A percentile compares a stretch with the other conserved stretches of the same genome.
Evolutionary conservation across 768 basidiomycete genomes (phyloP).

Genomic region (Trametes villosa): DNA sequence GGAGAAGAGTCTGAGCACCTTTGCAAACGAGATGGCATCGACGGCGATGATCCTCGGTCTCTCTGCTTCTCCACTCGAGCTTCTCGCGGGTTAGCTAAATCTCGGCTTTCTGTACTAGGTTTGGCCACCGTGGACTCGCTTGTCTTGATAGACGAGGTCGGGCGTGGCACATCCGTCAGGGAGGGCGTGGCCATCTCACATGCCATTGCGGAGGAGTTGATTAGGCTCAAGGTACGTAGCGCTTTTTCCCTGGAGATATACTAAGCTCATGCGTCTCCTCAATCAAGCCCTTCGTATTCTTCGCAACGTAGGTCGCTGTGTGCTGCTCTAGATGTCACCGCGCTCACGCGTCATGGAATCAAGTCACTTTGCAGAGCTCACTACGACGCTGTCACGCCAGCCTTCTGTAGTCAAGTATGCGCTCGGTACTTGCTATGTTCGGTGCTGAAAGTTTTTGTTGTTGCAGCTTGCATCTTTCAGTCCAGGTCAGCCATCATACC

Average conservation of each 20-base stretch:
- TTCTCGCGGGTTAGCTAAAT: too few relatives aligned
- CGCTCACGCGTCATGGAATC: background rate
- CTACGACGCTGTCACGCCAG: conserved; percentile 71
- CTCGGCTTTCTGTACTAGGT: too few relatives aligned
- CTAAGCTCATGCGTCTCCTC: background rate
- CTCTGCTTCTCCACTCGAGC: background rate
- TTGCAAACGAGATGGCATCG: conserved; percentile 93
- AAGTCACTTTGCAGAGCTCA: conserved; percentile 85
- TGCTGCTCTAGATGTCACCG: background rate
- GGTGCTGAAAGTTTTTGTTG: background rate
- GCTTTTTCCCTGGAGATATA: background rate
- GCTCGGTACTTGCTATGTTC: background rate
- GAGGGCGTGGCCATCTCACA: conserved; percentile 85
- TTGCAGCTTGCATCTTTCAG: conserved; percentile 77
- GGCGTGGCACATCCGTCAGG: conserved; percentile 84
- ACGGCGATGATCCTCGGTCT: conserved; percentile 88
- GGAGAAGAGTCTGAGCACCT: conserved; percentile 90
- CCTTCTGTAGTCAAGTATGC: conserved; percentile 83
- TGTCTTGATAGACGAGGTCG: conserved; percentile 92
- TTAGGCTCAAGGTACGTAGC: conserved; percentile 63
- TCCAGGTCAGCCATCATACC: conserved; percentile 55
- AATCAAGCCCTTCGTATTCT: conserved; percentile 80
- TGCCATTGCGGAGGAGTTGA: conserved; percentile 80
- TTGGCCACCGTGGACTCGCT: conserved; percentile 71
- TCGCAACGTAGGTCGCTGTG: conserved; percentile 70